Base-by-base conservation (phyloP, 768 basidiomycete genomes). In the Cyathus striatus region DNA sequence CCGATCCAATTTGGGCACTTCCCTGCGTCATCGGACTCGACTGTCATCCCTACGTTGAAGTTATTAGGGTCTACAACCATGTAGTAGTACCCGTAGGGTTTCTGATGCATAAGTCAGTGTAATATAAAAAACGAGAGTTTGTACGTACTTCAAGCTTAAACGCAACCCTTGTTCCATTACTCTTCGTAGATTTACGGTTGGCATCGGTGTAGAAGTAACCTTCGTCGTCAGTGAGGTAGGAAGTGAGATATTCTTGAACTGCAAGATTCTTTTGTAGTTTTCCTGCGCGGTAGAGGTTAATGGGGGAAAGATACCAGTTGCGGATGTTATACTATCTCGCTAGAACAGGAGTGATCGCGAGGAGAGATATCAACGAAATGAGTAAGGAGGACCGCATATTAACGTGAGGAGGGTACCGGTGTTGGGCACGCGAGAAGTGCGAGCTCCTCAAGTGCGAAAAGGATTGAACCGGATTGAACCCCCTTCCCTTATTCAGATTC, bases 201-300 rank as follows among this genome's bases (percentile, higher is more conserved):
- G 45, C 48, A 38, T 43, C 49, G n/a, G 45, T 49, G 34, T 49
- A 52, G 38, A 55, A 46, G 24, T 44, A 47, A 2, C 51, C 54
- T 30, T 37, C 33, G 16, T 30, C 41, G 26, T 46, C 42, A 7
- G 49, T 35, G 20, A 52, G 30, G n/a, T 30, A 43, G 13, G 26
- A 17, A 6, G 36, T 40, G 26, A 38, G 17, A n/a, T 17, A 40
- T 7, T 26, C 42, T 17, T 45, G 41, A 6, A 23, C 4, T 6
- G 51, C 32, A 12, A 55, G n/a, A 2, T 41, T 21, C 6, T 46
- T 43, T 24, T 47, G 47, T 14, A 22, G 7, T 13, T 26, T 42
- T 6, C 45, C 54, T 20, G 45, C 50, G 20, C 50, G 44, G 40
- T 40, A 52, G 21, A 50, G 27, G 2, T 34, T 38, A 21, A 46